Conservation (phyloP, 192 early-diverging fungal species). For the Gamsiella multidivaricata region DNA sequence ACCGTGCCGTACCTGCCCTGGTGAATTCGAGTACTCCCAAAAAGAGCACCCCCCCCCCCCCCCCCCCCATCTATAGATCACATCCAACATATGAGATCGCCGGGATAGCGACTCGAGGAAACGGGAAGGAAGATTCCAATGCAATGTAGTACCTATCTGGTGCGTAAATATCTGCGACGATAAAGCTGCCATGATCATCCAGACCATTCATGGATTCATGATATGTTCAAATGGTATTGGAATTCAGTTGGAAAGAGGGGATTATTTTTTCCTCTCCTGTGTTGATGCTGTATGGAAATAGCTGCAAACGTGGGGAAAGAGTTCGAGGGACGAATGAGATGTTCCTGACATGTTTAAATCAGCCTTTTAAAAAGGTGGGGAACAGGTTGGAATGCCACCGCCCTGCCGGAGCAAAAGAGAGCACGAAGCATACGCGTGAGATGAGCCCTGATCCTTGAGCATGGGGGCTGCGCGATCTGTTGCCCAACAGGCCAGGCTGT, state of each 20-base stretch:
- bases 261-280: background rate
- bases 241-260: conserved; percentile 4
- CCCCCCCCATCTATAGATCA: no score
- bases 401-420: no score
- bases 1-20: conserved; percentile 11
- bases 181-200: conserved; percentile 21
- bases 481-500: no score
- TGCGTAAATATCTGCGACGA: conserved; percentile 29
- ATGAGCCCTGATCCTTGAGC: no score
- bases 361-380: no score
- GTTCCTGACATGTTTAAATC: no score
- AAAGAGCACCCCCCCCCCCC: conserved; percentile 52
- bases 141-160: conserved; percentile 26
- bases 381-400: no score
- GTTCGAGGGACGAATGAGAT: no score
- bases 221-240: conserved; percentile 3
- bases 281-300: no score
- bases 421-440: no score
- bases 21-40: conserved; percentile 27
- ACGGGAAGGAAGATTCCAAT: background rate
- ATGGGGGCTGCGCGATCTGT: no score
- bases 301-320: no score
- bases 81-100: conserved; percentile 19
- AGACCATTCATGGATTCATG: conserved; percentile 11
- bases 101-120: background rate